Conservation (phyloP, 129 eudicot species). For the Tagetes patula region DNA sequence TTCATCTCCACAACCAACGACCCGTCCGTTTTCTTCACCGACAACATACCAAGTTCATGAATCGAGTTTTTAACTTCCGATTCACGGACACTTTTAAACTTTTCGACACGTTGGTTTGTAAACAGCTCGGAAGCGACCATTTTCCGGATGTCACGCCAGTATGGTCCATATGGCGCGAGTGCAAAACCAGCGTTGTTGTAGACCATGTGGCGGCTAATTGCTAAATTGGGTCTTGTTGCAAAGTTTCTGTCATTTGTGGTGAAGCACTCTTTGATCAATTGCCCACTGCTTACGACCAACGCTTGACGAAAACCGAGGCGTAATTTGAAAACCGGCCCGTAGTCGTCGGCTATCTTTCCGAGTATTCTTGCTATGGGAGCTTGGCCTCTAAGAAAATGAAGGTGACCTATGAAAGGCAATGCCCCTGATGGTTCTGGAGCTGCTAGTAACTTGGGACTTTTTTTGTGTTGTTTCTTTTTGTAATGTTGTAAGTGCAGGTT, state of each 20-base stretch:
- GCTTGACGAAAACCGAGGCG: conserved; percentile 39
- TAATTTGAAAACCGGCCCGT: conserved; percentile 48
- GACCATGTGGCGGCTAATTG: conserved; percentile 34
- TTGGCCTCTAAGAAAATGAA: conserved; percentile 39
- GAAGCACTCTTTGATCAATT: conserved; percentile 50
- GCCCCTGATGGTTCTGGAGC: conserved; percentile 57
- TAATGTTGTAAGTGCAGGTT: conserved; percentile 6
- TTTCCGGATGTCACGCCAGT: conserved; percentile 53
- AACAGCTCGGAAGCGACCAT: conserved; percentile 44
- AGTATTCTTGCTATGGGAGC: conserved; percentile 40
- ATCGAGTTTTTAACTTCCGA: conserved; percentile 31
- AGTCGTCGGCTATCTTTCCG: conserved; percentile 39
- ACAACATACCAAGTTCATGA: conserved; percentile 23
- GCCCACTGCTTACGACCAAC: conserved; percentile 49
- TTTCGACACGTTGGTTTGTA: conserved; percentile 36
- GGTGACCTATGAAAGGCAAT: conserved; percentile 52
- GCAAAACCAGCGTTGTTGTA: conserved; percentile 40
- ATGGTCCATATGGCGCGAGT: conserved; percentile 48
- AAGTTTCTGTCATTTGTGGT: conserved; percentile 44
- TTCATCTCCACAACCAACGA: conserved; percentile 22
- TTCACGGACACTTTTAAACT: conserved; percentile 32
- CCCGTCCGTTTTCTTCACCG: conserved; percentile 6
- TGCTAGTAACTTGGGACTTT: neutral
- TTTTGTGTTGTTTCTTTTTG: neutral
- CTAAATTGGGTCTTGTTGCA: conserved; percentile 45